Conservation (phyloP, 1,284 basidiomycete genomes). For the Malassezia equina region DNA sequence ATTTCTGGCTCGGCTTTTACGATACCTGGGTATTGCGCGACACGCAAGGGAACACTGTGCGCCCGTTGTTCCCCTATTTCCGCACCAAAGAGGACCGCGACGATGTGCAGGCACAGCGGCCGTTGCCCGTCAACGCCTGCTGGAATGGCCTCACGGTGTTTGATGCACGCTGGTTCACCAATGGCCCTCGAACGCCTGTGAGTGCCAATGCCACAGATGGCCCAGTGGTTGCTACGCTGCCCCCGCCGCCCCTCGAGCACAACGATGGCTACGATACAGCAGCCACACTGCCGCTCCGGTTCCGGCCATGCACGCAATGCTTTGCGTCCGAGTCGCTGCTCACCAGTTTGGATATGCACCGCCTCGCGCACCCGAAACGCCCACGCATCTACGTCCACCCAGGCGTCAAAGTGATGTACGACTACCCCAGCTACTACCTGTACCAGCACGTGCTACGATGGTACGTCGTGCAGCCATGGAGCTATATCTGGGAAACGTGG, state of each 20-base stretch:
- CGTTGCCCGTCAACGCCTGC: conserved; percentile 55
- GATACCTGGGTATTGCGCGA: conserved; percentile 49
- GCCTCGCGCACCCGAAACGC: conserved; percentile 49
- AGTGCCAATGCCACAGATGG: neutral
- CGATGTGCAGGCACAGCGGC: conserved; percentile 44
- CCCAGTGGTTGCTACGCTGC: neutral
- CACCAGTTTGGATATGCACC: conserved; percentile 55
- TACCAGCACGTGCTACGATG: conserved; percentile 23
- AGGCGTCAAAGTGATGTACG: conserved; percentile 21
- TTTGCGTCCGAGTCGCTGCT: conserved; percentile 56
- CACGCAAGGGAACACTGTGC: conserved; percentile 42
- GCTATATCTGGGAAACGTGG: conserved; percentile 31
- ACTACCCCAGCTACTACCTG: conserved; percentile 21
- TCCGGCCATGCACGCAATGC: conserved; percentile 53
- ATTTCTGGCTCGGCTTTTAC: conserved; percentile 52
- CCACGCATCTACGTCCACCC: conserved; percentile 53
- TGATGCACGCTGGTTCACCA: conserved; percentile 50
- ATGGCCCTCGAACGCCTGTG: neutral
- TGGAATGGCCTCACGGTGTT: conserved; percentile 59
- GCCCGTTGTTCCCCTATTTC: conserved; percentile 56
- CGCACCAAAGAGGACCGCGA: conserved; percentile 49
- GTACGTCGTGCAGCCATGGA: conserved; percentile 25
- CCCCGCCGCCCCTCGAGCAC: neutral
- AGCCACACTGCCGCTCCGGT: conserved; percentile 48
- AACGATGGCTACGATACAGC: conserved; percentile 39